phyloP scores from a whole-genome alignment of 345 rosid species.

The Limnanthes douglasii region DNA sequence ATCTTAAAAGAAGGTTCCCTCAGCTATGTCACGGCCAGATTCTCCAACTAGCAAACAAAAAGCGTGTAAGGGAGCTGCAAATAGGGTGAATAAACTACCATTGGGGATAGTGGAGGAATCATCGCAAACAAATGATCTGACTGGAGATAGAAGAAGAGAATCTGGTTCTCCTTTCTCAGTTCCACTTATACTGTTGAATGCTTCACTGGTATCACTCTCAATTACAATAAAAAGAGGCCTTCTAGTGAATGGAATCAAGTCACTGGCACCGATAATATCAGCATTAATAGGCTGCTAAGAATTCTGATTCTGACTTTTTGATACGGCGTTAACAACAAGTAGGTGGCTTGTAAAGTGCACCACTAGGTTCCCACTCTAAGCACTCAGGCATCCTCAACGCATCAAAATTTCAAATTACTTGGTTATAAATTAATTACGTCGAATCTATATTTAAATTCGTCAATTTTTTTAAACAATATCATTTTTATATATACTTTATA shows the following conservation, averaged over 20 bases:
- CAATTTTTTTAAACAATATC: too few relatives aligned
- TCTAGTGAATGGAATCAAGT: constrained; percentile 87
- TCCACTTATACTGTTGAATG: constrained; percentile 65
- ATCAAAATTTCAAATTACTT: too few relatives aligned
- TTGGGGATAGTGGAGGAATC: constrained; percentile 57
- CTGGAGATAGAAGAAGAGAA: constrained; percentile 75
- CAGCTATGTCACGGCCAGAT: constrained; percentile 55
- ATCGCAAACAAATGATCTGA: constrained; percentile 23
- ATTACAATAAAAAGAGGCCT: constrained; percentile 66
- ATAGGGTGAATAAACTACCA: constrained; percentile 72
- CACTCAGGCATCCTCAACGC: constrained; percentile 94
- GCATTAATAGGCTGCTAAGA: too few relatives aligned
- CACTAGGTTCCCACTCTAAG: constrained; percentile 97
- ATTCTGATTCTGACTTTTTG: too few relatives aligned
- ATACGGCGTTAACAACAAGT: too few relatives aligned
- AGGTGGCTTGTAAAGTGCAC: constrained; percentile 59
- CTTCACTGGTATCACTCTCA: constrained; percentile 65
- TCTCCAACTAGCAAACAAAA: constrained; percentile 69
- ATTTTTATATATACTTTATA: too few relatives aligned
- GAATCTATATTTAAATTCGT: too few relatives aligned
- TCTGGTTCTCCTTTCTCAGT: constrained; percentile 94
- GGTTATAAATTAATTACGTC: too few relatives aligned
- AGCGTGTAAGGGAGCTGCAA: constrained; percentile 78
- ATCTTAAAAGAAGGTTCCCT: constrained; percentile 78
- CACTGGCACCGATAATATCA: constrained; percentile 73